These are phyloP conservation scores for Ilex asprella DNA, from an alignment of 257 asterid species.

Conservation along the genomic window DNA sequence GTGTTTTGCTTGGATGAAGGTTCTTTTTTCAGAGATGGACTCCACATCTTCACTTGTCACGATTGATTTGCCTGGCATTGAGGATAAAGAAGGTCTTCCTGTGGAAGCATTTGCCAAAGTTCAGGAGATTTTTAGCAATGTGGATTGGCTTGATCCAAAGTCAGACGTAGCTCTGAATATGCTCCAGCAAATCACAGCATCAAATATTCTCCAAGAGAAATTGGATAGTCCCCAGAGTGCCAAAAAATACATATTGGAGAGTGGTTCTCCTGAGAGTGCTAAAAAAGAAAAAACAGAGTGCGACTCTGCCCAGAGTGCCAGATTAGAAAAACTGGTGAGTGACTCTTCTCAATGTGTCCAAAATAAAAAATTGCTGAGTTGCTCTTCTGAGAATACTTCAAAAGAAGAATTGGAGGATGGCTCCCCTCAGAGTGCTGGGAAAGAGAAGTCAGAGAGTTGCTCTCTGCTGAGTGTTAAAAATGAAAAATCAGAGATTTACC, in stretches of 20 bases:
- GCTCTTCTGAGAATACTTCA: slow-evolving; percentile 5
- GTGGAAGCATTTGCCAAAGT: slow-evolving; percentile 39
- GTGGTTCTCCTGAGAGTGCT: slow-evolving; percentile 6
- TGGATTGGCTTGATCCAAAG: slow-evolving; percentile 30
- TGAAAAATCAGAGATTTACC: neutral
- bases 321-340: slow-evolving; percentile 4
- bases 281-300: slow-evolving; percentile 6
- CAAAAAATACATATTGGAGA: slow-evolving; percentile 20
- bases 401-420: slow-evolving; percentile 5
- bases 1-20: slow-evolving; percentile 29
- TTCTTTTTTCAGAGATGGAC: slow-evolving; percentile 57
- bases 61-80: slow-evolving; percentile 21
- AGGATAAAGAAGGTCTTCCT: slow-evolving; percentile 38
- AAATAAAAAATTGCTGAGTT: slow-evolving; percentile 8
- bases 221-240: slow-evolving; percentile 19
- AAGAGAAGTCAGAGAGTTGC: too few species aligned
- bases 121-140: slow-evolving; percentile 31
- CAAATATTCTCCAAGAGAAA: slow-evolving; percentile 26
- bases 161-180: slow-evolving; percentile 24
- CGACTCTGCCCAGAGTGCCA: slow-evolving; percentile 6
- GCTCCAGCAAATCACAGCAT: slow-evolving; percentile 23
- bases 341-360: slow-evolving; percentile 12
- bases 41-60: slow-evolving; percentile 28
- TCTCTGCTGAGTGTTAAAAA: slow-evolving; percentile 2
- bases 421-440: neutral